Base-by-base conservation (phyloP, 306 rosid genomes). In the Pyrus pyrifolia region DNA sequence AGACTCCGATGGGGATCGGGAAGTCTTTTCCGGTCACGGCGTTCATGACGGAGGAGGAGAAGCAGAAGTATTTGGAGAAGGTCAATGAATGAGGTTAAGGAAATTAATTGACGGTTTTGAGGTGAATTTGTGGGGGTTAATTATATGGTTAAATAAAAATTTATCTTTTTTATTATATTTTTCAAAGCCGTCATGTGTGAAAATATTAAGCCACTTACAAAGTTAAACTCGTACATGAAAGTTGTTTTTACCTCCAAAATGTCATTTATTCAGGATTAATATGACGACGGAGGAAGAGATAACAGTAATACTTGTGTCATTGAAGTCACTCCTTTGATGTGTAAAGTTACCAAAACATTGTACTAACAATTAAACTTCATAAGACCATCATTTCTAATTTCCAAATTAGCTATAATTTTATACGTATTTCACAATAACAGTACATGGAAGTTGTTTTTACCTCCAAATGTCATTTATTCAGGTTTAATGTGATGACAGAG, bases 1-100 rank as follows among this genome's bases (percentile, higher is more conserved):
- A 78, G 85, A 90, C 97, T 40, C 92, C 92, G 0, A 23, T 92
- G 84, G 97, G 97, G 10, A 85, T 92, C 5, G 96, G 97, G 0
- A 90, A 60, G 83, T 83, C 96, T n/a, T 90, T 84, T 68, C 96
- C 88, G 12, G 0, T 86, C 3, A 85, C 87, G 1, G 90, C 91
- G 1, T 92, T 90, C 70, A 92, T 90, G 92, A 86, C 81, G 3
- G 81, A 79, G 44, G 86, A 88, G 52, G 93, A 92, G 76, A 77
- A 92, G 85, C 70, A 79, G 3, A 81, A 78, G 68, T 76, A 58
- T 74, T 44, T 86, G 84, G 86, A 79, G 72, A 63, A 79, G 68
- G 57, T 72, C 17, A n/a, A 73, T 3, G 76, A 80, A 42, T 69
- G 31, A 73, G 17, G 0, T 22, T 66, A 79, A 35, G 61, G 35